A percentile compares a stretch with the other conserved stretches of the same genome.
Evolutionary conservation across 805 yeast species (phyloP).

Genomic region (Ogataea nitratoaversa): DNA sequence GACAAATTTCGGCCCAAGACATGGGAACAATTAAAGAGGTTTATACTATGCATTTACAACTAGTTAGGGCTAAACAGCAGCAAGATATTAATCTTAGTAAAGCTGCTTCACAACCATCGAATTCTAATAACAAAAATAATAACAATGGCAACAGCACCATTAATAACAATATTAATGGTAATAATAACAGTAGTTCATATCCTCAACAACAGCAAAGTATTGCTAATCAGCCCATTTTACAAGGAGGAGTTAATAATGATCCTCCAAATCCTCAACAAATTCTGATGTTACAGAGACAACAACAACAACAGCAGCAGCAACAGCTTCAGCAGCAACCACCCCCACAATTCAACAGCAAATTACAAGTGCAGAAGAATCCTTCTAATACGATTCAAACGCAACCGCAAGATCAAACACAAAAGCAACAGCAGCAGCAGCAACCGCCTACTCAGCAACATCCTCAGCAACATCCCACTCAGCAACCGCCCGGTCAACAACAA

Average conservation of each 20-base stretch:
- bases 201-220: constrained; percentile 16
- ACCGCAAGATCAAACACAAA: constrained; percentile 17
- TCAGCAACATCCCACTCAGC: constrained; percentile 8
- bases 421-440: constrained; percentile 17
- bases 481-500: constrained; percentile 8
- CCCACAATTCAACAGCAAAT: constrained; percentile 5
- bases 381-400: constrained; percentile 1
- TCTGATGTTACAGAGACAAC: constrained; percentile 29
- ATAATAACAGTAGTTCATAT: constrained; percentile 6
- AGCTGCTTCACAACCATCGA: too few species aligned
- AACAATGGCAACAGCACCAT: too few species aligned
- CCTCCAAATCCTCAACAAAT: constrained; percentile 31
- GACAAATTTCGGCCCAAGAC: constrained; percentile 53
- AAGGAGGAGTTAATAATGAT: constrained; percentile 5
- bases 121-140: too few species aligned
- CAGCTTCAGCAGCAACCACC: constrained; percentile 24
- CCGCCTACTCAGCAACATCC: constrained; percentile 10
- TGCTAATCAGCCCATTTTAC: constrained; percentile 7
- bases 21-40: constrained; percentile 60
- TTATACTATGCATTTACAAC: constrained; percentile 62
- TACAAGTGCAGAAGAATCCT: neutral
- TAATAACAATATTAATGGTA: constrained; percentile 26
- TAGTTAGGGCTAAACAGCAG: constrained; percentile 42
- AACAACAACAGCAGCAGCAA: constrained; percentile 11
- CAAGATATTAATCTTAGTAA: constrained; percentile 21